Conservation (phyloP, 2,329 filamentous ascomycete genomes). For the Blumeria graminis region DNA sequence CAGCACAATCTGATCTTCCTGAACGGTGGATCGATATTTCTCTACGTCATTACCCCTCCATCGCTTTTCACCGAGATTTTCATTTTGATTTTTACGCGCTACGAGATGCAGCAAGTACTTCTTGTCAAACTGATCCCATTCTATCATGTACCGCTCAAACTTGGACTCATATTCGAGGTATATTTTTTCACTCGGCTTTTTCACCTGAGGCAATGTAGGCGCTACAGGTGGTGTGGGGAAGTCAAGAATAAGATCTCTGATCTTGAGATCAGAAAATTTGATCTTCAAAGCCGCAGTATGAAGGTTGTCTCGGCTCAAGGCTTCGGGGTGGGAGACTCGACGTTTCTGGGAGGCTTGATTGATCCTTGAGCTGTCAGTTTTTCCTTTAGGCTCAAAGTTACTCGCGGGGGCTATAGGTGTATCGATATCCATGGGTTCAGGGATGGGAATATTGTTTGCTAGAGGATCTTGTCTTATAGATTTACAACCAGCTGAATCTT, state of each 20-base stretch:
- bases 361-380: constrained; percentile 24
- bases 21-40: constrained; percentile 34
- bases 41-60: constrained; percentile 21
- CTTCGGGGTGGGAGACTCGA: constrained; percentile 20
- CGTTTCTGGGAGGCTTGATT: constrained; percentile 22
- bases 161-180: constrained; percentile 28
- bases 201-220: constrained; percentile 14
- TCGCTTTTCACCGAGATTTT: constrained; percentile 15
- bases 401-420: constrained; percentile 17
- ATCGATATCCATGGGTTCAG: constrained; percentile 43
- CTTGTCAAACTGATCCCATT: constrained; percentile 26
- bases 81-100: constrained; percentile 22
- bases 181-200: constrained; percentile 17
- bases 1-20: constrained; percentile 39
- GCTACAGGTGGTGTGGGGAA: constrained; percentile 24
- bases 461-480: background rate
- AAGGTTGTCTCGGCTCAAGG: constrained; percentile 7
- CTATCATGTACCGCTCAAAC: constrained; percentile 28
- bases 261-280: constrained; percentile 21
- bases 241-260: constrained; percentile 25
- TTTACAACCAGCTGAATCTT: background rate
- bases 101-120: constrained; percentile 31
- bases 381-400: background rate
- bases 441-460: constrained; percentile 16
- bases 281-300: constrained; percentile 7